Conservation (phyloP, 257 asterid genomes). For the Scutellaria barbata region DNA sequence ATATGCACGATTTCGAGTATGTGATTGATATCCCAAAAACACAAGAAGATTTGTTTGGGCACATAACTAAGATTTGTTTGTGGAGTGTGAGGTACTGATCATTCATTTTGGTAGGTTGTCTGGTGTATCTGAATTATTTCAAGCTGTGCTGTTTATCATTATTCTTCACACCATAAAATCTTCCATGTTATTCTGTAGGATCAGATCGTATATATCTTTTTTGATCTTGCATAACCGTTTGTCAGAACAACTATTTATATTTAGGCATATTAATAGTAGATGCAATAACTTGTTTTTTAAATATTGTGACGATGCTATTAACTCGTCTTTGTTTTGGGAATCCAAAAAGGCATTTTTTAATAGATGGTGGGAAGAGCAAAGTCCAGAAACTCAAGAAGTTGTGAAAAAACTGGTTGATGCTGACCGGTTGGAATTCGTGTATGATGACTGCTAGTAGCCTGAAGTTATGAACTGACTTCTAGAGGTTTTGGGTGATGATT, state of each 20-base stretch:
- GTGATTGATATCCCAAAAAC: neutral
- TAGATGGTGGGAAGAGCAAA: slow-evolving; percentile 89
- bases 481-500: neutral
- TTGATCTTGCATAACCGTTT: neutral
- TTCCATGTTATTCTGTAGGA: neutral
- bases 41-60: neutral
- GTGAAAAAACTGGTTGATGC: slow-evolving; percentile 65
- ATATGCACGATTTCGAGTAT: no score
- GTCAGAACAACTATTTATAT: neutral
- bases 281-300: slow-evolving; percentile 3
- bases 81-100: no score
- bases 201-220: no score
- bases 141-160: neutral
- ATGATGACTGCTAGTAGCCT: slow-evolving; percentile 37
- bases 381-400: slow-evolving; percentile 51
- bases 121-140: no score
- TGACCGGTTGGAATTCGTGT: slow-evolving; percentile 91
- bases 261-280: slow-evolving; percentile 5
- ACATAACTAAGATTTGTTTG: no score
- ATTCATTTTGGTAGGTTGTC: no score
- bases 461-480: neutral
- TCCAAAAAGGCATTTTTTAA: slow-evolving; percentile 71
- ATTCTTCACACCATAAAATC: neutral
- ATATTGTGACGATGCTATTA: slow-evolving; percentile 8
- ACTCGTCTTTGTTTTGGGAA: slow-evolving; percentile 25